A percentile compares a stretch with the other conserved stretches of the same genome.
These are phyloP conservation scores for Podospora fimiseda DNA, from an alignment of 495 filamentous ascomycete species.

Conservation along the genomic window DNA sequence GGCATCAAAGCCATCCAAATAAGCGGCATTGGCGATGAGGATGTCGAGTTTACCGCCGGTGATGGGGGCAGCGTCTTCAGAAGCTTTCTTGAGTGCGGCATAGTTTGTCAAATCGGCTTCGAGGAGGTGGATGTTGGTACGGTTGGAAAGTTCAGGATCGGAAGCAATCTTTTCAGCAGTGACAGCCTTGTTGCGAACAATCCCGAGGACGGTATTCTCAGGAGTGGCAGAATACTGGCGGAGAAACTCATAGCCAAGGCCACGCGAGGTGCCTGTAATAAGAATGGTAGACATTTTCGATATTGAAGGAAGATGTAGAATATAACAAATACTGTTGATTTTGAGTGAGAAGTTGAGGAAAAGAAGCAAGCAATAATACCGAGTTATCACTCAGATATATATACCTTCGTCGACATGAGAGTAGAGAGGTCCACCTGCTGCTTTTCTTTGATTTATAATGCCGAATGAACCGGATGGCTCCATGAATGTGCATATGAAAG, in stretches of 20 bases:
- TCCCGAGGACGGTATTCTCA: slow-evolving; percentile 22
- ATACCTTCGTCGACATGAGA: too few relatives aligned
- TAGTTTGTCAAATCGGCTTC: neutral
- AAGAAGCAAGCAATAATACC: neutral
- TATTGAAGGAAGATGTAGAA: neutral
- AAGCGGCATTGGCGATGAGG: neutral
- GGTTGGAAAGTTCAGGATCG: neutral
- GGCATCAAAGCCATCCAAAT: neutral
- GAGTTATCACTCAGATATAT: neutral
- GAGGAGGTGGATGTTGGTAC: neutral
- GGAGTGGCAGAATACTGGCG: slow-evolving; percentile 15
- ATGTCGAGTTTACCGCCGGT: neutral
- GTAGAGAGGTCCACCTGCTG: too few relatives aligned
- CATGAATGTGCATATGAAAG: too few relatives aligned
- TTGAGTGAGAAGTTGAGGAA: neutral
- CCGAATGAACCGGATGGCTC: too few relatives aligned
- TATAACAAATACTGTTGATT: too few relatives aligned
- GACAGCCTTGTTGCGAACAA: slow-evolving; percentile 15
- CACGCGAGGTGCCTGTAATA: neutral
- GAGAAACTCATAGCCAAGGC: slow-evolving; percentile 14
- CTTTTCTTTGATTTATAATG: too few relatives aligned
- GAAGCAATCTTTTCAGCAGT: slow-evolving; percentile 6
- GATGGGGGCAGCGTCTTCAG: too few relatives aligned
- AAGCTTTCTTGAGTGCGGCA: too few relatives aligned
- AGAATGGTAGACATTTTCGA: slow-evolving; percentile 6